A percentile compares a stretch with the other conserved stretches of the same genome.
Conservation (phyloP, 345 rosid species). For the Syzygium aqueum region DNA sequence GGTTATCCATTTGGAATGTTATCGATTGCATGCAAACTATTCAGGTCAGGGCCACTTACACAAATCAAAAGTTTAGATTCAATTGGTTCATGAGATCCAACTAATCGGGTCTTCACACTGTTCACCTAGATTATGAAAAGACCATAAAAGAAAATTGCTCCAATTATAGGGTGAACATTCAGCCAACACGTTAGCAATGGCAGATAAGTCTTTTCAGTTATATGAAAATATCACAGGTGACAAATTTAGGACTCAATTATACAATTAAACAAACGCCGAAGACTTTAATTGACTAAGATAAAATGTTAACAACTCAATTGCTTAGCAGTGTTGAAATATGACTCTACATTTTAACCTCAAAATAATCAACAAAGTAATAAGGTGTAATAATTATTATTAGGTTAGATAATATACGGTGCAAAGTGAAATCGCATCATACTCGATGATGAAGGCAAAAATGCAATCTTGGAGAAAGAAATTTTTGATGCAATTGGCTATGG, state of each 20-base stretch:
- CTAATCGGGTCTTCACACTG: not conserved
- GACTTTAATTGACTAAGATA: not conserved
- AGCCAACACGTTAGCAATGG: not conserved
- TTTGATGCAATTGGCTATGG: not conserved
- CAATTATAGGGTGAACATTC: not conserved
- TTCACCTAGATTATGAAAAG: not conserved
- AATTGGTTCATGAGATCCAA: not conserved
- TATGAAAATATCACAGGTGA: not conserved
- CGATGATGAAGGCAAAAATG: not conserved
- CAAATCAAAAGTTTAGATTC: not conserved
- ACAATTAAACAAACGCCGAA: not conserved
- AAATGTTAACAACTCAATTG: not conserved
- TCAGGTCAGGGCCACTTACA: fast-evolving
- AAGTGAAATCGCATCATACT: not conserved
- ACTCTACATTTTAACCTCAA: not conserved
- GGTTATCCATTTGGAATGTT: not conserved
- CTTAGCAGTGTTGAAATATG: not conserved
- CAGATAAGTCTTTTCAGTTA: not conserved
- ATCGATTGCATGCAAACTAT: not conserved
- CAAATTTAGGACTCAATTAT: not conserved
- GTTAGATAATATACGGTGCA: not conserved
- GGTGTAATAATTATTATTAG: not conserved
- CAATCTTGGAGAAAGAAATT: not conserved
- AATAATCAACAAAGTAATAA: not conserved
- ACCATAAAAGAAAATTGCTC: not conserved